Conservation (phyloP, 1,139 yeast species). For the Taiozyma sp. region DNA sequence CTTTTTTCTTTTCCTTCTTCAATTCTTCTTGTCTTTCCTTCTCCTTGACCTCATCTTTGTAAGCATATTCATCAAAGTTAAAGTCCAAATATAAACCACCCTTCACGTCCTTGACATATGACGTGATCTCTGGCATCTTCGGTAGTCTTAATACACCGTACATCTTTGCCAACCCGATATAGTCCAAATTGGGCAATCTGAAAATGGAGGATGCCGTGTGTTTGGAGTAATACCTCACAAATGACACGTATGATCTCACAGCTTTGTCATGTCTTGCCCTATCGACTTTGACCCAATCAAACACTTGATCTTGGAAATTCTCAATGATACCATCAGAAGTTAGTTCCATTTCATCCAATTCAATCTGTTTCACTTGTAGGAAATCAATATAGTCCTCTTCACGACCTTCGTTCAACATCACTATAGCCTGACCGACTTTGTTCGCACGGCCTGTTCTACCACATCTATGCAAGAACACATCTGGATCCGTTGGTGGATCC, state of each 20-base stretch:
- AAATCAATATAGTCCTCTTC: conserved; percentile 84
- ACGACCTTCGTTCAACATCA: conserved; percentile 63
- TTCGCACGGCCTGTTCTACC: conserved; percentile 95
- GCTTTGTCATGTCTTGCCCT: conserved; percentile 79
- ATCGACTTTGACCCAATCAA: conserved; percentile 64
- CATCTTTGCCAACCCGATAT: conserved; percentile 64
- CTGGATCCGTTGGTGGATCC: conserved; percentile 92
- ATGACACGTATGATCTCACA: conserved; percentile 77
- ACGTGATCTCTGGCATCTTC: conserved; percentile 84
- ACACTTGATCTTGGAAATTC: conserved; percentile 33
- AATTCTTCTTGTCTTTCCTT: conserved; percentile 53
- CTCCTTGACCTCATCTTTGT: conserved; percentile 64
- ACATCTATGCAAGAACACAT: conserved; percentile 80
- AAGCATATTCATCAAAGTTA: conserved; percentile 48
- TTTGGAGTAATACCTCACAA: conserved; percentile 76
- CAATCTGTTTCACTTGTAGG: conserved; percentile 68
- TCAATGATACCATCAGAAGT: conserved; percentile 4
- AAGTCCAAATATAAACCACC: conserved; percentile 52
- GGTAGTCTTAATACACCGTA: conserved; percentile 85
- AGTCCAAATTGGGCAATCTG: conserved; percentile 67
- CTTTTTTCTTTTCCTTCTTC: conserved; percentile 32
- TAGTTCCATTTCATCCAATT: conserved; percentile 37
- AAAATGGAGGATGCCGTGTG: conserved; percentile 92
- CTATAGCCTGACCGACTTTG: conserved; percentile 72
- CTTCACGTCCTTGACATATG: conserved; percentile 41